Evolutionary conservation across 2,329 filamentous ascomycete genomes (phyloP).

Genomic region (Domatiomyces catenatus): DNA sequence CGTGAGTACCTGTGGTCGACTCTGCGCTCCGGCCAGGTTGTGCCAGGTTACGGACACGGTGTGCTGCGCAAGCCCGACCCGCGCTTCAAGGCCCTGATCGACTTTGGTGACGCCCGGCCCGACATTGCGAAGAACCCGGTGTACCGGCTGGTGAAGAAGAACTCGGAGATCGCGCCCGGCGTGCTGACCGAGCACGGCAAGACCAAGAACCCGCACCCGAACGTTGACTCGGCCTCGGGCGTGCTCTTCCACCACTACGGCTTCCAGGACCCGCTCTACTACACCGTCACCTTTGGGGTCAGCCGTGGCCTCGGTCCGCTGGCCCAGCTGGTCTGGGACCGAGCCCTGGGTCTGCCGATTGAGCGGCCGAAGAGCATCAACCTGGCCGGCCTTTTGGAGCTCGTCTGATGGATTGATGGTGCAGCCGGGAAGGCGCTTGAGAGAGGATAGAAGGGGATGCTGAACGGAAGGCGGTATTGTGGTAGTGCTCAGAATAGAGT

Average conservation of each 20-base stretch:
- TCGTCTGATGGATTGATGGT: conserved; percentile 21
- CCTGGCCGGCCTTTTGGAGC: conserved; percentile 65
- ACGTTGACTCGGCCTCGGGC: conserved; percentile 85
- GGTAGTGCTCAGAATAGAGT: no score
- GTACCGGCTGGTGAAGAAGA: conserved; percentile 87
- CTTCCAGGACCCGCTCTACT: conserved; percentile 94
- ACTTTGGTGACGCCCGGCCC: conserved; percentile 72
- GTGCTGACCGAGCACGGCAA: conserved; percentile 93
- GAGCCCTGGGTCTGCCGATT: conserved; percentile 82
- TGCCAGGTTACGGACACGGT: conserved; percentile 89
- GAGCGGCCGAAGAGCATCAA: conserved; percentile 98
- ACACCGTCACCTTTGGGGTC: conserved; percentile 56
- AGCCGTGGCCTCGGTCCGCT: conserved; percentile 66
- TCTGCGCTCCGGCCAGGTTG: conserved; percentile 82
- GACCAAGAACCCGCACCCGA: conserved; percentile 95
- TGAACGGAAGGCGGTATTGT: no score
- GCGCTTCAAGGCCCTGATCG: conserved; percentile 90
- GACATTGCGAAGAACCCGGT: conserved; percentile 78
- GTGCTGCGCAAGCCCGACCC: conserved; percentile 94
- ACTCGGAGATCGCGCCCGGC: conserved; percentile 75
- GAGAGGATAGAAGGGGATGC: no score
- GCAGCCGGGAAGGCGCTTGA: no score
- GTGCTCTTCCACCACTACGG: conserved; percentile 97
- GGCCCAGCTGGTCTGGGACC: conserved; percentile 91
- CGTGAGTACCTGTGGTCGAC: conserved; percentile 83